Evolutionary conservation across 2,329 filamentous ascomycete species (phyloP).

Genomic region (Pseudomassariella vexata): DNA sequence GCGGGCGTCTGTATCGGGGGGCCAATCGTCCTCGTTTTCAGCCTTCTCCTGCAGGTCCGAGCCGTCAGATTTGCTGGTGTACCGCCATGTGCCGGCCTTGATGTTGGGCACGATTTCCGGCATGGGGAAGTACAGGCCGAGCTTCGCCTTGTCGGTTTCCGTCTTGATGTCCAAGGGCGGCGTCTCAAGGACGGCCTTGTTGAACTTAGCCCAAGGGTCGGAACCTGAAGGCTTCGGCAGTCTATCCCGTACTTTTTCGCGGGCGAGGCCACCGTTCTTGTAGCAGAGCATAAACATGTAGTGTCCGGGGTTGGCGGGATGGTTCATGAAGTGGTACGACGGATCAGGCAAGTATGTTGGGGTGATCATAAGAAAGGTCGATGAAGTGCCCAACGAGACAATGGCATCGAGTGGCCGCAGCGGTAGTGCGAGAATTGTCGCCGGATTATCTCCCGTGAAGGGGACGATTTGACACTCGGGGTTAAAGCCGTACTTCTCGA

Average conservation of each 20-base stretch:
- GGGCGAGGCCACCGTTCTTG: conserved; percentile 92
- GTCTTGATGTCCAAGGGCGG: conserved; percentile 61
- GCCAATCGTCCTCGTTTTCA: conserved; percentile 45
- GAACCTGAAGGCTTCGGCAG: conserved; percentile 51
- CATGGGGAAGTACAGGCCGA: conserved; percentile 92
- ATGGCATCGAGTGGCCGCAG: conserved; percentile 86
- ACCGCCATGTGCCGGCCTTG: conserved; percentile 80
- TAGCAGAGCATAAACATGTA: conserved; percentile 99
- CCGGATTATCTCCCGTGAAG: conserved; percentile 93
- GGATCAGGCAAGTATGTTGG: conserved; percentile 85
- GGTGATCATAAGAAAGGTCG: conserved; percentile 96
- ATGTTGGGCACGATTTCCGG: conserved; percentile 96
- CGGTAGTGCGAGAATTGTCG: conserved; percentile 87
- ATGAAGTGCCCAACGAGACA: conserved; percentile 89
- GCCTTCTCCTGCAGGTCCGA: conserved; percentile 38
- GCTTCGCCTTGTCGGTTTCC: conserved; percentile 57
- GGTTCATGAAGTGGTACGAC: conserved; percentile 96
- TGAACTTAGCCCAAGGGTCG: conserved; percentile 75
- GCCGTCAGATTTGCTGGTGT: conserved; percentile 54
- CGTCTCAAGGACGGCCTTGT: conserved; percentile 62
- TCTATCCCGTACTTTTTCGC: conserved; percentile 80
- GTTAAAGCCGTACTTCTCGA: conserved; percentile 70
- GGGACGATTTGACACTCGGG: conserved; percentile 70
- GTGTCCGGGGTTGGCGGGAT: conserved; percentile 80
- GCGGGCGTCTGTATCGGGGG: conserved; percentile 68